Percentiles rank a stretch among this genome's conserved stretches.
Evolutionary conservation across 495 filamentous ascomycete genomes (phyloP).

Genomic region (Parathielavia appendiculata): DNA sequence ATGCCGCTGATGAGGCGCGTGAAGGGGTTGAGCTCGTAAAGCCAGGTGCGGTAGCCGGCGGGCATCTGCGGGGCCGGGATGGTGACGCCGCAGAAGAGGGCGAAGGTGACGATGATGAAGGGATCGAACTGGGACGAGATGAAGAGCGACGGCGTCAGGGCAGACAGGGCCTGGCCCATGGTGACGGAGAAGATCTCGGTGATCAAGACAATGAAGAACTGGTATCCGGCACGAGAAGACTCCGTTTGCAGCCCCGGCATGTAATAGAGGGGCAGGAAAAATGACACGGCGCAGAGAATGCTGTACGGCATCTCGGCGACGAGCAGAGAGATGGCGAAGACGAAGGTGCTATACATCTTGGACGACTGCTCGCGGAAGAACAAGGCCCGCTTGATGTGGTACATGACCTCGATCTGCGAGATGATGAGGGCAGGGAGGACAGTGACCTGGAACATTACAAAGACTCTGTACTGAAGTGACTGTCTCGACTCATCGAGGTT

Average conservation of each 20-base stretch:
- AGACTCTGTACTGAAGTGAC: constrained; percentile 71
- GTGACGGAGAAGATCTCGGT: constrained; percentile 74
- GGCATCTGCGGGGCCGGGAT: constrained; percentile 72
- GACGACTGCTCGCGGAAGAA: constrained; percentile 74
- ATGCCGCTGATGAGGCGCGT: constrained; percentile 76
- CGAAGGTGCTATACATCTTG: constrained; percentile 71
- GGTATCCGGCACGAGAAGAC: constrained; percentile 63
- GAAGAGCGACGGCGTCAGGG: constrained; percentile 64
- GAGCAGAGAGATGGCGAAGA: constrained; percentile 66
- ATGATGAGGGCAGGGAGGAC: constrained; percentile 72
- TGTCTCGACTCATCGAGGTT: constrained; percentile 62
- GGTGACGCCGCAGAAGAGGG: constrained; percentile 79
- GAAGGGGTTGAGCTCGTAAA: constrained; percentile 80
- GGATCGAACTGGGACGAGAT: constrained; percentile 71
- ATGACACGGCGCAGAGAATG: constrained; percentile 64
- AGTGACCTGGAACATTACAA: constrained; percentile 78
- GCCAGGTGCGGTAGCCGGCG: constrained; percentile 70
- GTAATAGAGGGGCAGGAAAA: constrained; percentile 73
- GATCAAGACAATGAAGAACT: constrained; percentile 75
- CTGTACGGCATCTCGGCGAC: constrained; percentile 73
- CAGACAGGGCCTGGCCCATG: constrained; percentile 61
- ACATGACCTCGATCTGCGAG: constrained; percentile 72
- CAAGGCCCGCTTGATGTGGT: constrained; percentile 65
- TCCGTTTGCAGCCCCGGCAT: constrained; percentile 57
- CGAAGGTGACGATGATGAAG: constrained; percentile 71